A percentile compares a stretch with the other conserved stretches of the same genome.
Evolutionary conservation across 148 eudicot species (phyloP).

Genomic region (Persicaria tinctoria): DNA sequence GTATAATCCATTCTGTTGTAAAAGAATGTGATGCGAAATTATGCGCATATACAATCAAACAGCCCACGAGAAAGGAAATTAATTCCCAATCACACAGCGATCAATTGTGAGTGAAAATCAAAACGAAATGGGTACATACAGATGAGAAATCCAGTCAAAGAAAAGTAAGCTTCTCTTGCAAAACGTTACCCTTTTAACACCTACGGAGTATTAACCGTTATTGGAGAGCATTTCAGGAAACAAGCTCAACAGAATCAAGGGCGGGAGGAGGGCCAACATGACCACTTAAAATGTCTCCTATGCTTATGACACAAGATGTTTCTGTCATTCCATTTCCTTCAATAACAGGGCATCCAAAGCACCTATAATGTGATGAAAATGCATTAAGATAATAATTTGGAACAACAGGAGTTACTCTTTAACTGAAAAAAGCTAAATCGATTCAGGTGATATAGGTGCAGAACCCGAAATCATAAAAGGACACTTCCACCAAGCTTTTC

Average conservation of each 20-base stretch:
- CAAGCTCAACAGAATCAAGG: conserved; percentile 78
- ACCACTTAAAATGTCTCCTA: conserved; percentile 64
- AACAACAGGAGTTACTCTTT: background rate
- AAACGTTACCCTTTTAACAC: conserved; percentile 72
- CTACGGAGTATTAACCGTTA: conserved; percentile 14
- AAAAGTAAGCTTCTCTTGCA: conserved; percentile 81
- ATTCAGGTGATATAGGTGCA: conserved; percentile 67
- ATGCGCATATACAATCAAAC: background rate
- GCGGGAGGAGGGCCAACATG: conserved; percentile 81
- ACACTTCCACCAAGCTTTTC: conserved; percentile 92
- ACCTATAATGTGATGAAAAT: conserved; percentile 28
- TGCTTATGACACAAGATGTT: conserved; percentile 77
- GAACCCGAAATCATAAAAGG: conserved; percentile 74
- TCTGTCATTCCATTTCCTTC: conserved; percentile 99
- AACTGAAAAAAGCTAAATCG: no score
- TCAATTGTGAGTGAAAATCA: background rate
- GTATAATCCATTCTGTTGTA: background rate
- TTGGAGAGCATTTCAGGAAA: background rate
- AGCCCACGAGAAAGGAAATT: background rate
- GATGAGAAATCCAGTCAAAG: conserved; percentile 78
- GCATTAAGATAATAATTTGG: background rate
- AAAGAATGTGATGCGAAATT: background rate
- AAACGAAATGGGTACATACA: background rate
- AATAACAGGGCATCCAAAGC: conserved; percentile 74
- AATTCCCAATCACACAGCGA: background rate